Evolutionary conservation across 495 filamentous ascomycete species (phyloP).

Genomic region (Tuber aestivum): DNA sequence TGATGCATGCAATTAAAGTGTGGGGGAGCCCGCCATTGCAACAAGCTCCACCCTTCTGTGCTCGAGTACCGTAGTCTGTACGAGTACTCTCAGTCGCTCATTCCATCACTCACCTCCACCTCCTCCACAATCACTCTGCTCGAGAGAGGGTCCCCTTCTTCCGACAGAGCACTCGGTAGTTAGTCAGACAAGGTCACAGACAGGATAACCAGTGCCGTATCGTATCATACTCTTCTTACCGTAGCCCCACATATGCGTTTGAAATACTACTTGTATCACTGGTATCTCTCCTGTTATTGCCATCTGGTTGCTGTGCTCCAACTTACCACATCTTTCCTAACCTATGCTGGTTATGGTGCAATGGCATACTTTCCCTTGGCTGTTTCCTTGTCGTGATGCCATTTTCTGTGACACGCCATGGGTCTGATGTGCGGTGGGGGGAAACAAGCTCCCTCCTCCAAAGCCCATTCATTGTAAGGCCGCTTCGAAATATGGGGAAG

Average conservation of each 20-base stretch:
- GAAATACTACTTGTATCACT: slow-evolving; percentile 25
- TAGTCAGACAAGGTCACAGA: slow-evolving; percentile 13
- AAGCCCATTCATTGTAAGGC: slow-evolving; percentile 17
- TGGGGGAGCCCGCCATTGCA: slow-evolving; percentile 35
- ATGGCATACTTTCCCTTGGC: background rate
- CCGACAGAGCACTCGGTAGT: slow-evolving; percentile 32
- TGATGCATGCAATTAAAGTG: slow-evolving; percentile 31
- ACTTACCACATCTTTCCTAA: background rate
- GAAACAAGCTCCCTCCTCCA: slow-evolving; percentile 27
- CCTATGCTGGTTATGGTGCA: background rate
- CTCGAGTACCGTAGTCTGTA: no score
- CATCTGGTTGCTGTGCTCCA: background rate
- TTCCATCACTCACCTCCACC: slow-evolving; percentile 2
- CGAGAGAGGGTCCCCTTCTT: no score
- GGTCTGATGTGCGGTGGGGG: slow-evolving; percentile 33
- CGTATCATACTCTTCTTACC: slow-evolving; percentile 2
- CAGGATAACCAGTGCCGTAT: slow-evolving; percentile 1
- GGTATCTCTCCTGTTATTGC: slow-evolving; percentile 1
- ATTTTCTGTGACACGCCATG: slow-evolving; percentile 33
- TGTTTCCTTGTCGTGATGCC: slow-evolving; percentile 23
- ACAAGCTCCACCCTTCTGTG: slow-evolving; percentile 16
- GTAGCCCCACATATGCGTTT: slow-evolving; percentile 30
- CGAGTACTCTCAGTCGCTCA: slow-evolving; percentile 21
- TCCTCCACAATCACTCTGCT: no score
- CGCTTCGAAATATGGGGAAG: slow-evolving; percentile 24